Base-by-base conservation (phyloP, 139 green algal genomes). In the Tetraselmis chui region DNA sequence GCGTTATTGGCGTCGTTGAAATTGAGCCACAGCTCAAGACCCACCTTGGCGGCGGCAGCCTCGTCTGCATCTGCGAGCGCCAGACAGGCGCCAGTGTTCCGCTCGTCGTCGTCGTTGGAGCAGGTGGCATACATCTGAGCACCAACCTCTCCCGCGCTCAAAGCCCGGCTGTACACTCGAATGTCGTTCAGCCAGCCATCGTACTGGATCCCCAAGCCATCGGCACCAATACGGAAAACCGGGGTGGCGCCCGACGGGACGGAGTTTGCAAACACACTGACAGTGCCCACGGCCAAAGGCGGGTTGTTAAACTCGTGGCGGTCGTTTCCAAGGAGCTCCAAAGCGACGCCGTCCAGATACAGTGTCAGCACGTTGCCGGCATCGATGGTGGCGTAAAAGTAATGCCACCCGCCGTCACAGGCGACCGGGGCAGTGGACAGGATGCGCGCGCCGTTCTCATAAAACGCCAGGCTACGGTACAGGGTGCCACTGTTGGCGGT, bases 141-240 rank as follows among this genome's bases (percentile, higher is more conserved):
- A 5, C 25, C 76, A 27, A 84, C 74, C 74, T 77, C 81, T 23
- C 1, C 75, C 2, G 76, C 23, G 25, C 23, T 78, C n/a, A 76
- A 24, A 18, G 30, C 78, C 24, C 78, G 32, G 23, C 11, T 32
- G 24, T 76, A 86, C 23, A 86, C 32, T 29, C 79, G 79, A 28
- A 86, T 78, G 1, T 86, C 83, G 75, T 80, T 81, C 23, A 86
- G 82, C 45, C 75, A n/a, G 29, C 83, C 83, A 23, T 59, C 67
- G 59, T 67, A 83, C 24, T 81, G 1, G 58, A 59, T 2, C 18
- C n/a, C 45, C 11, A 67, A 18, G 45, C 45, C 18, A 18, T 67
- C 45, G 5, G 45, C 45, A 31, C 59, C 78, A 1, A 86, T 18
- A 18, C 45, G 45, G 11, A 67, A 18, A 5, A 67, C 45, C 45